Evolutionary conservation across 768 basidiomycete species (phyloP).

Genomic region (Nidularia pulvinata): DNA sequence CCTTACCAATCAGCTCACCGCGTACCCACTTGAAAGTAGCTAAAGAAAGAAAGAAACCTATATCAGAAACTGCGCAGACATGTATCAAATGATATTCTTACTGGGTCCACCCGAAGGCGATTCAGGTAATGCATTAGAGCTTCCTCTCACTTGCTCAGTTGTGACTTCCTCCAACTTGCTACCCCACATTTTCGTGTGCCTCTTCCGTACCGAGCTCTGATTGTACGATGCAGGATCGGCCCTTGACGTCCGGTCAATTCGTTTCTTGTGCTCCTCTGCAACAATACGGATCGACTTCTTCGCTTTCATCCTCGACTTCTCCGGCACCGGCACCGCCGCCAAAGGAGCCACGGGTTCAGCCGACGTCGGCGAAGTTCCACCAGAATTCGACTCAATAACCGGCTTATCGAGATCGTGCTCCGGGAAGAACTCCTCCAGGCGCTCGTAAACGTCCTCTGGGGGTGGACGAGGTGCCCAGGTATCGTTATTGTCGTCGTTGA

Average conservation of each 20-base stretch:
- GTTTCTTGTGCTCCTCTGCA: slow-evolving; percentile 84
- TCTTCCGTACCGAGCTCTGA: slow-evolving; percentile 57
- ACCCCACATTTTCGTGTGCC: slow-evolving; percentile 96
- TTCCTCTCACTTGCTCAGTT: slow-evolving; percentile 60
- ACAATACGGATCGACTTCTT: slow-evolving; percentile 95
- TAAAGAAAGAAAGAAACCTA: slow-evolving; percentile 26
- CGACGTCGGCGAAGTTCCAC: slow-evolving; percentile 76
- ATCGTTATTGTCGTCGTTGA: slow-evolving; percentile 59
- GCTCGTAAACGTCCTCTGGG: slow-evolving; percentile 91
- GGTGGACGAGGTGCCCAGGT: slow-evolving; percentile 92
- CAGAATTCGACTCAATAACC: slow-evolving; percentile 84
- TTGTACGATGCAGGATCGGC: slow-evolving; percentile 41
- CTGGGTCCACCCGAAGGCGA: slow-evolving; percentile 67
- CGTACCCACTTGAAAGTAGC: slow-evolving; percentile 98
- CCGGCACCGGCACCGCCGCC: slow-evolving; percentile 32
- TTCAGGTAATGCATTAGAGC: slow-evolving; percentile 44
- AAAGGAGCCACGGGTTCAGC: slow-evolving; percentile 45
- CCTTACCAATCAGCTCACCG: slow-evolving; percentile 96
- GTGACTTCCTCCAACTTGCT: slow-evolving; percentile 93
- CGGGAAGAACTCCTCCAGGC: slow-evolving; percentile 94
- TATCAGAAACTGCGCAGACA: background rate
- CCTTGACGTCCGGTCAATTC: slow-evolving; percentile 69
- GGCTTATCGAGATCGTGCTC: slow-evolving; percentile 96
- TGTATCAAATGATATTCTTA: slow-evolving; percentile 32
- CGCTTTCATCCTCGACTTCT: slow-evolving; percentile 49